Base-by-base conservation (phyloP, 176 grass and related monocot genomes). In the Lolium multiflorum region DNA sequence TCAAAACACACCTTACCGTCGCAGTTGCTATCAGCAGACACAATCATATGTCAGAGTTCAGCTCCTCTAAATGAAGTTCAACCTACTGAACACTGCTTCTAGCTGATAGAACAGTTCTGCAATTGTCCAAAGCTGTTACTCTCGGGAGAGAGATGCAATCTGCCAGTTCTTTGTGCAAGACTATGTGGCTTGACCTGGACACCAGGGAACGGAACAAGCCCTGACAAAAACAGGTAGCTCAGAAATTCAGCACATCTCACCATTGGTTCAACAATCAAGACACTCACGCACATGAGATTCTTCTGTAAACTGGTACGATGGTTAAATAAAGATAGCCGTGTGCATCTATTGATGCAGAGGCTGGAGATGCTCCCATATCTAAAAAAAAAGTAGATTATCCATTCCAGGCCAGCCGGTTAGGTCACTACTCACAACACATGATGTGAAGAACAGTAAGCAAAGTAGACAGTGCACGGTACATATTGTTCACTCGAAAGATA, bases 141-240 rank as follows among this genome's bases (percentile, higher is more conserved):
- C 46, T 51, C 73, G 54, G 25, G 49, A 35, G 44, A 74, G 49
- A 35, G 71, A 74, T 31, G 72, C 72, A 9, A 17, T 10, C 9
- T 52, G 72, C 13, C 3, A 31, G 1, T 76, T 18, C 24, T 54
- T 31, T 75, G 22, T 10, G 47, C 7, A 52, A 28, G 26, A 31
- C 48, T 76, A 31, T 54, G 72, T 76, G 22, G 7, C 73, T 28
- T 75, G 71, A 26, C 71, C 21, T 74, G 46, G 72, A 75, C 47
- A 50, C 3, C 7, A 75, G 72, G 72, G 48, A 76, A 76, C 5
- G 48, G 24, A 51, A 76, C 72, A 76, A 74, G 0, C 48, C 22
- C 3, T 52, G 72, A 76, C 72, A 76, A 76, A 54, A 49, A 8
- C 7, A 31, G 48, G 72, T 52, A 52, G 72, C 72, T 31, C 48